phyloP scores from a whole-genome alignment of 108 stramenopile genomes.

The Nitzschia sp. region DNA sequence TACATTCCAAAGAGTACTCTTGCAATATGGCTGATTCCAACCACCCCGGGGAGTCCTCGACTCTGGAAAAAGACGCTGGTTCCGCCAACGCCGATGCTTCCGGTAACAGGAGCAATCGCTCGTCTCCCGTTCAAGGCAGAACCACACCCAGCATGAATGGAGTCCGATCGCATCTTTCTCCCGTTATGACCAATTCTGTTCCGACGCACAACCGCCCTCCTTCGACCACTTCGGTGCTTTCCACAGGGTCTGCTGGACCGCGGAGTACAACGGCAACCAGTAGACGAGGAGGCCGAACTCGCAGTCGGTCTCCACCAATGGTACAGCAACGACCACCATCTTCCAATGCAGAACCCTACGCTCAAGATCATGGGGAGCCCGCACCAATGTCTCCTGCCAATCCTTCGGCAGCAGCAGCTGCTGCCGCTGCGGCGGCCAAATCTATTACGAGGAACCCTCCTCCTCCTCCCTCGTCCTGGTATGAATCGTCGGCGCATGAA shows the following conservation, averaged over 20 bases:
- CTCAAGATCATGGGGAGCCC: slow-evolving; percentile 3
- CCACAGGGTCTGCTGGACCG: slow-evolving; percentile 28
- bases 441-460: slow-evolving; percentile 28
- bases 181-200: slow-evolving; percentile 17
- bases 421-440: slow-evolving; percentile 62
- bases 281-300: slow-evolving; percentile 51
- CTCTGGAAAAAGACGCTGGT: too few relatives aligned
- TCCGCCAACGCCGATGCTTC: not conserved
- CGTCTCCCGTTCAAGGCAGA: not conserved
- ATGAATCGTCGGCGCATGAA: slow-evolving; percentile 12
- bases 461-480: slow-evolving; percentile 22
- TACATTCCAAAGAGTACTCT: too few relatives aligned
- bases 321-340: slow-evolving; percentile 22
- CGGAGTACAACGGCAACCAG: slow-evolving; percentile 41
- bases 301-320: slow-evolving; percentile 44
- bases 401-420: slow-evolving; percentile 49
- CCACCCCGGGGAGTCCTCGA: too few relatives aligned
- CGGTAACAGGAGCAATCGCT: not conserved
- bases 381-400: slow-evolving; percentile 35
- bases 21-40: too few relatives aligned
- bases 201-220: slow-evolving; percentile 33
- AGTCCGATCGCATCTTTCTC: slow-evolving; percentile 46
- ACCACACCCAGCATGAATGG: not conserved
- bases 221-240: slow-evolving; percentile 35
- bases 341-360: not conserved